phyloP scores from a whole-genome alignment of 2,329 filamentous ascomycete species.

The Sarocladium brachiariae region DNA sequence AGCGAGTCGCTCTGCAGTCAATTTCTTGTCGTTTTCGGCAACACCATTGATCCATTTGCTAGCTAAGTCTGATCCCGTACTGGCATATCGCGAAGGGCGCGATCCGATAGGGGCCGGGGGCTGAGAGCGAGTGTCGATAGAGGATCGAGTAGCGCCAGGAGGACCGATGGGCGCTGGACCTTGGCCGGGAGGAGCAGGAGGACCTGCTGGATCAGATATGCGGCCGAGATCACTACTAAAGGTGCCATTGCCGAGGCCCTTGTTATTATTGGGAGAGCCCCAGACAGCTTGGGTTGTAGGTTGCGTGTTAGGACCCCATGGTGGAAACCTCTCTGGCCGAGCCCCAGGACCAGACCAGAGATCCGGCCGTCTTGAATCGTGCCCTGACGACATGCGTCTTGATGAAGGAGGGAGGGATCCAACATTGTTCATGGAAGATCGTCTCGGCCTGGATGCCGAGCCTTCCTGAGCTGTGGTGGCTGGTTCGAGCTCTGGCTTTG shows the following conservation, averaged over 20 bases:
- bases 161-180: slow-evolving; percentile 41
- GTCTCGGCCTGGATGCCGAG: slow-evolving; percentile 9
- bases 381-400: slow-evolving; percentile 25
- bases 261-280: slow-evolving; percentile 65
- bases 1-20: slow-evolving; percentile 27
- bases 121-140: slow-evolving; percentile 22
- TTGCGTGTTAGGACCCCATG: slow-evolving; percentile 42
- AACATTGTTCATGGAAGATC: slow-evolving; percentile 14
- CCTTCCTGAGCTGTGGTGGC: neutral
- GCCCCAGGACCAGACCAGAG: slow-evolving; percentile 32
- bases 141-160: slow-evolving; percentile 20
- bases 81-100: slow-evolving; percentile 22
- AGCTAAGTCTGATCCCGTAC: slow-evolving; percentile 23
- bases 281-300: slow-evolving; percentile 57
- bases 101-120: slow-evolving; percentile 26
- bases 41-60: slow-evolving; percentile 38
- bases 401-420: slow-evolving; percentile 14
- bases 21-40: slow-evolving; percentile 39
- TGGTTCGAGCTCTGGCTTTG: slow-evolving; percentile 1
- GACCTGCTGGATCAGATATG: slow-evolving; percentile 26
- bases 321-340: slow-evolving; percentile 40
- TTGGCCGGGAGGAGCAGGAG: slow-evolving; percentile 22
- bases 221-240: slow-evolving; percentile 58
- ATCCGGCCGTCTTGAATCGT: slow-evolving; percentile 25
- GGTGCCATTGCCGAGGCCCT: slow-evolving; percentile 70